phyloP scores from a whole-genome alignment of 2,329 filamentous ascomycete genomes.

The Aspergillus sp. region DNA sequence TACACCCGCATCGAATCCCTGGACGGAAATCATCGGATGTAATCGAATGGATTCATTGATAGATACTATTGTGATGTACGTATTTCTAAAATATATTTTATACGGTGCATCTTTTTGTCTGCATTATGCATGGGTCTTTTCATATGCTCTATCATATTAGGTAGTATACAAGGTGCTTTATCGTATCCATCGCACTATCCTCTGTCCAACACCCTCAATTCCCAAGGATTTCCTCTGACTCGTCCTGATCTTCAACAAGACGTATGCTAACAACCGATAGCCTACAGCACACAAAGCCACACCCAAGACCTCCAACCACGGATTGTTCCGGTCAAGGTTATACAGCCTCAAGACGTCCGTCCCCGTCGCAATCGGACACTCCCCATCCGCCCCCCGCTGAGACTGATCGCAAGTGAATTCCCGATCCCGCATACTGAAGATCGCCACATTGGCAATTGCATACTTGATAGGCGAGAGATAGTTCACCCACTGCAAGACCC shows the following conservation, averaged over 20 bases:
- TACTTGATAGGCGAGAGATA: constrained; percentile 70
- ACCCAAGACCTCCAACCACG: constrained; percentile 57
- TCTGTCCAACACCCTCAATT: too few species aligned
- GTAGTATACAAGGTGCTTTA: too few species aligned
- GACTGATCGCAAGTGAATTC: constrained; percentile 59
- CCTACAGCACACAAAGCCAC: constrained; percentile 60
- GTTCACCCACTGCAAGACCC: constrained; percentile 64
- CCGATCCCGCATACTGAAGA: constrained; percentile 59
- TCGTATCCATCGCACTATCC: too few species aligned
- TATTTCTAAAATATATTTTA: too few species aligned
- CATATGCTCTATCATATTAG: too few species aligned
- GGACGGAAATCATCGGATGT: too few species aligned
- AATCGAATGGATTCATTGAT: too few species aligned
- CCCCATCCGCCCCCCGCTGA: constrained; percentile 56
- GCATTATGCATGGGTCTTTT: too few species aligned
- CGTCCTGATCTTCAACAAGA: constrained; percentile 25
- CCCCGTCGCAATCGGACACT: constrained; percentile 62
- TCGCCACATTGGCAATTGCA: constrained; percentile 60
- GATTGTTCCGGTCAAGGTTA: constrained; percentile 58
- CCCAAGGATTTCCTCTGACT: too few species aligned
- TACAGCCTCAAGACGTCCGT: constrained; percentile 65
- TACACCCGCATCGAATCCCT: too few species aligned
- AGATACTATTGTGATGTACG: too few species aligned
- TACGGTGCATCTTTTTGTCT: too few species aligned
- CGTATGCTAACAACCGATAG: constrained; percentile 56